Conservation (phyloP, 2,329 filamentous ascomycete species). For the Cyphellophora europaea region DNA sequence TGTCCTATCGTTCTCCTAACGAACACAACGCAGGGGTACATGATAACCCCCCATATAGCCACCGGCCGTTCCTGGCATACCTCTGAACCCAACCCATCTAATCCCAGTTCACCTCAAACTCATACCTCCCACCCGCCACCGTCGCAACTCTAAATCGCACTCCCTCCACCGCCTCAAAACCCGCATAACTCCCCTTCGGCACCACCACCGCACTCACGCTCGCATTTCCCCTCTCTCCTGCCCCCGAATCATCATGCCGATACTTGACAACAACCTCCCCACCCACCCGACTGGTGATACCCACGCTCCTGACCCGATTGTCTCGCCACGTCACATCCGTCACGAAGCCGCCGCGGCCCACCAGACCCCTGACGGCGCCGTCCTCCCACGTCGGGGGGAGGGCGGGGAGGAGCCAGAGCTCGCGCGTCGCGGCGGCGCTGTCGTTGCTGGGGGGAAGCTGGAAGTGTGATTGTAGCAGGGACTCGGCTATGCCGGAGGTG, state of each 20-base stretch:
- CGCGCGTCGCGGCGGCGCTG: slow-evolving; percentile 15
- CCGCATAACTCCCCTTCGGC: neutral
- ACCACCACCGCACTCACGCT: neutral
- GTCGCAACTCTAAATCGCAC: neutral
- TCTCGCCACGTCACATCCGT: slow-evolving; percentile 30
- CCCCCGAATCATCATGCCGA: neutral
- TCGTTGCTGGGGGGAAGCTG: no score
- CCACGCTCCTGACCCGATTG: neutral
- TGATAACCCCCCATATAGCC: neutral
- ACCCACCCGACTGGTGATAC: neutral
- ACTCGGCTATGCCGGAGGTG: slow-evolving; percentile 38
- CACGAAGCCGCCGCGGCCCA: slow-evolving; percentile 27
- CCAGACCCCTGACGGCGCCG: slow-evolving; percentile 26
- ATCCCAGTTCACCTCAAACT: neutral
- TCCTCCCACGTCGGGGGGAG: slow-evolving; percentile 26
- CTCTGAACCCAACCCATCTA: no score
- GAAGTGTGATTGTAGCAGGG: slow-evolving; percentile 31
- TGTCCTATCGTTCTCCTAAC: slow-evolving; percentile 1
- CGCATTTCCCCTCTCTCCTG: slow-evolving; percentile 1
- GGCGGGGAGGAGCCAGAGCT: slow-evolving; percentile 30
- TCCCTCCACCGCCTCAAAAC: neutral
- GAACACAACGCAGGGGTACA: neutral
- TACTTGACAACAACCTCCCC: neutral
- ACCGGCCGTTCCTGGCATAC: no score
- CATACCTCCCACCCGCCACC: neutral